Evolutionary conservation across 2,329 filamentous ascomycete genomes (phyloP), one percentile per base, ranked within the genome.

Genomic region (Fusarium nurragi): DNA sequence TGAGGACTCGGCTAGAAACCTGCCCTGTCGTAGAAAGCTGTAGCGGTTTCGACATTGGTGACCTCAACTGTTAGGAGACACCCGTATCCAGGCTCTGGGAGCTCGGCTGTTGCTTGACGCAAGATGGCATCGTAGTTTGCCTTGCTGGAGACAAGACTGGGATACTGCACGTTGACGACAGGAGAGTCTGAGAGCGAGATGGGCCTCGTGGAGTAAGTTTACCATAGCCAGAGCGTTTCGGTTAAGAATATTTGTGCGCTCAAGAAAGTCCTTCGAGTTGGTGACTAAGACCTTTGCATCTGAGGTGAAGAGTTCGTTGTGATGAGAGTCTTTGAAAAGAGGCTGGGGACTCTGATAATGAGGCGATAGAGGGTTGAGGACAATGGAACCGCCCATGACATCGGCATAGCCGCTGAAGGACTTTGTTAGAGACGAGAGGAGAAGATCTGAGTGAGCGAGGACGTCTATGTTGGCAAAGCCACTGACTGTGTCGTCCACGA

Each of bases 381-480:
- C 77, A 18, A 79, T 66, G 47, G 79, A 81, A n/a, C 81, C 85
- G 30, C 76, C 84, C 76, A 87, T 81, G 44, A 84, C 81, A 65
- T 88, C 80, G 21, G 84, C 79, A 58, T 81, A 81, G 16, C 86
- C 86, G 59, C 77, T 85, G 68, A 89, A 88, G 3, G 80, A 79
- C 72, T 88, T 88, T n/a, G 84, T 87, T 16, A 87, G 76, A 22
- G 80, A 83, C 0, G 82, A 82, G 16, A 84, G 64, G 26, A 88
- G 60, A 1, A 86, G 71, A 63, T 88, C 84, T 3, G 81, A 79
- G 0, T 78, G 74, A 6, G 73, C 64, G 5, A 86, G 71, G 30
- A 88, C 71, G 68, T 88, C 82, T 56, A 85, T 70, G 67, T 84
- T 85, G 67, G 73, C 78, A 52, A 82, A 81, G 25, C 77, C 78